Base-by-base conservation (phyloP, 495 filamentous ascomycete species). In the Oidiodendron maius region DNA sequence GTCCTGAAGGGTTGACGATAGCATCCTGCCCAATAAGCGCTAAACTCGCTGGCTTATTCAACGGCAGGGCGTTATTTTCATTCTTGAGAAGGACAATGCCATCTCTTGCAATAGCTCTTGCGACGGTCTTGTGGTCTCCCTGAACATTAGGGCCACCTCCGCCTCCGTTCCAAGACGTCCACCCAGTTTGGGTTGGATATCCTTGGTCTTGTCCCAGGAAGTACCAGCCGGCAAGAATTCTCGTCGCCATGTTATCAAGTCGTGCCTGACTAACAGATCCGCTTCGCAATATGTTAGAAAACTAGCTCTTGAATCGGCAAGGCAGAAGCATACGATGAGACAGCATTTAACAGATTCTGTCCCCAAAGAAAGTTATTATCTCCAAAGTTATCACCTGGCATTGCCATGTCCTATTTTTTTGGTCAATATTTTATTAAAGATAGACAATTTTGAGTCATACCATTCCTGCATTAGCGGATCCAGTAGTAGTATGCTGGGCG, bases 1-100 rank as follows among this genome's bases (percentile, higher is more conserved):
- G 84, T 12, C 93, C 93, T 21, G 71, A 66, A 0, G 76, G 71
- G 54, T 86, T 91, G 3, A 79, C 77, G 5, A 81, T 84, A 16
- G 91, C 90, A 59, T 95, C 91, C 26, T 86, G 77, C 20, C 94
- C 89, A 53, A 96, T 77, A 17, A 96, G 77, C 8, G 76, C 87
- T 15, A 91, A 74, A 47, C 84, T 81, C 47, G 75, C 81, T 49
- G 89, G 86, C 32, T 82, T 77, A 26, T 78, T 83, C 44, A 96
- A 69, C 1, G 91, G 93, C n/a, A 98, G 75, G 18, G 75, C 76
- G 32, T 81, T 78, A 21, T 76, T 69, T 0, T 64, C 66, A 66
- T 96, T 97, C 76, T 97, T 98, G 46, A 98, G 70, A 1, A 98
- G 74, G 0, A 96, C 91, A 22, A 82, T 90, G 35, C 84, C 87